These are phyloP conservation scores for Amaranthus hypochondriacus DNA, from an alignment of 148 eudicot genomes.

Conservation along the genomic window DNA sequence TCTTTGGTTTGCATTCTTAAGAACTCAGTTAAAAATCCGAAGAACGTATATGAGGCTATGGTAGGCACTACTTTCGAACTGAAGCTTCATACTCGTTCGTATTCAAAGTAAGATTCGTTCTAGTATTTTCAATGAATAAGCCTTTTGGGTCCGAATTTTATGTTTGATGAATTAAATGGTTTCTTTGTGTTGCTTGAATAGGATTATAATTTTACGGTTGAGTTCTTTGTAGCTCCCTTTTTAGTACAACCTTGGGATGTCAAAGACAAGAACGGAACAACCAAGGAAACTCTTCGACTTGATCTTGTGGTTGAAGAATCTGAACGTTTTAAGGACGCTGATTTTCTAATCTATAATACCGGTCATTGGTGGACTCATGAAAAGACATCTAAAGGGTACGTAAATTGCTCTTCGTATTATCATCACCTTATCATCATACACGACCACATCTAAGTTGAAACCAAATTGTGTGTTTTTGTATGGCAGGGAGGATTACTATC, in stretches of 20 bases:
- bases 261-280: conserved; percentile 46
- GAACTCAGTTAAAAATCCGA: conserved; percentile 59
- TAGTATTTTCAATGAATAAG: neutral
- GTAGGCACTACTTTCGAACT: conserved; percentile 56
- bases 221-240: conserved; percentile 90
- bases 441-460: neutral
- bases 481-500: conserved; percentile 77
- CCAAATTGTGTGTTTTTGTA: neutral
- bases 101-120: conserved; percentile 49
- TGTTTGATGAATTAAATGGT: neutral
- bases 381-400: conserved; percentile 81
- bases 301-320: conserved; percentile 57
- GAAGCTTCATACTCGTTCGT: conserved; percentile 85
- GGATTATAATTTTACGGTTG: conserved; percentile 75
- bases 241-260: conserved; percentile 82
- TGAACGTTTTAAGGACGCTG: conserved; percentile 58
- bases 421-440: neutral
- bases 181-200: conserved; percentile 18
- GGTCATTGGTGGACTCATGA: conserved; percentile 99
- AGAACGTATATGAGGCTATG: conserved; percentile 78
- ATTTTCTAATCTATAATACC: conserved; percentile 72
- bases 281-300: conserved; percentile 84
- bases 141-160: neutral
- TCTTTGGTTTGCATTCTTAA: conserved; percentile 83
- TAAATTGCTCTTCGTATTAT: neutral